phyloP scores from a whole-genome alignment of 192 early-diverging fungal species.

The Chytriomyces sp. region DNA sequence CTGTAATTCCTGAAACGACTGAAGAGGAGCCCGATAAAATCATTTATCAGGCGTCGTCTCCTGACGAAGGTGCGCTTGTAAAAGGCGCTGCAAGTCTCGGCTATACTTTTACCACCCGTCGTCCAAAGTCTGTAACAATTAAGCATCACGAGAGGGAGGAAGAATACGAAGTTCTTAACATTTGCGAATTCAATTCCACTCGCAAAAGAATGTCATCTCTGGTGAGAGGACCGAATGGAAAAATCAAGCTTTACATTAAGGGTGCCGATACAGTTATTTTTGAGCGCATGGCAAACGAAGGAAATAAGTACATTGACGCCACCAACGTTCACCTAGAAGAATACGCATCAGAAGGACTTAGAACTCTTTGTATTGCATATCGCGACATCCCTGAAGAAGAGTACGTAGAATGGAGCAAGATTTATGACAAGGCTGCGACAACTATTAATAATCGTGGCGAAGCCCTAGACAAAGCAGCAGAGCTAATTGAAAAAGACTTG shows the following conservation, averaged over 20 bases:
- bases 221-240: constrained; percentile 82
- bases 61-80: constrained; percentile 94
- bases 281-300: constrained; percentile 75
- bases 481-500: constrained; percentile 92
- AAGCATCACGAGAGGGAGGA: constrained; percentile 45
- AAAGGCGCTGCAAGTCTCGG: constrained; percentile 66
- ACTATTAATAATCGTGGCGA: constrained; percentile 86
- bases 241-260: constrained; percentile 89
- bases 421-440: constrained; percentile 84
- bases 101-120: constrained; percentile 56
- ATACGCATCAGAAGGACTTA: constrained; percentile 92
- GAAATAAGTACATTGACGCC: constrained; percentile 76
- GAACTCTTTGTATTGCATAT: constrained; percentile 95
- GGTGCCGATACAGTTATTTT: constrained; percentile 98
- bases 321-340: constrained; percentile 58
- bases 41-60: constrained; percentile 93
- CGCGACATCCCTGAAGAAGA: constrained; percentile 88
- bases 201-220: constrained; percentile 97
- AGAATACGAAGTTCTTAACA: constrained; percentile 91
- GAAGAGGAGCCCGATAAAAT: constrained; percentile 70
- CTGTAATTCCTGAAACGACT: constrained; percentile 89
- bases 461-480: constrained; percentile 88
- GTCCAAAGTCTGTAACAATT: constrained; percentile 55
- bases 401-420: constrained; percentile 77
- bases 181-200: constrained; percentile 99